Base-by-base conservation (phyloP, 805 yeast genomes). In the Ogataea henricii region DNA sequence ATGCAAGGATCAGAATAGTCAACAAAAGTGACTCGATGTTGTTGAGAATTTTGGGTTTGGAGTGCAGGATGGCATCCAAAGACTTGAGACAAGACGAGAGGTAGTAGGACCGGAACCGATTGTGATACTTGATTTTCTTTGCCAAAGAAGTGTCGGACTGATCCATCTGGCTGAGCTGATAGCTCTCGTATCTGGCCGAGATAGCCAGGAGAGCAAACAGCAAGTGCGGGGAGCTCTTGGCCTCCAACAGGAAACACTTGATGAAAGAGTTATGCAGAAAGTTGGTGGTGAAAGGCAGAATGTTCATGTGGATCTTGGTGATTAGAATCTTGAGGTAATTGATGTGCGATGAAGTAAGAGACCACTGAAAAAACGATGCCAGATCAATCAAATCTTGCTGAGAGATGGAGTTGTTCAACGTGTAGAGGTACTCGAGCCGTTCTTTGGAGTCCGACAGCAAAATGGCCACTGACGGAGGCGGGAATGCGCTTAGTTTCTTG, bases 141-240 rank as follows among this genome's bases (percentile, higher is more conserved):
- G 41, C 30, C 16, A 45, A 14, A 10, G 47, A 25, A 12, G 43
- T 48, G n/a, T 56, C 55, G 30, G 48, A 43, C 13, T 52, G 52
- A 6, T 49, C 35, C 16, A 51, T 47, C 36, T 59, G 60, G 34
- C 53, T 53, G 18, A 63, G 55, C 46, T 67, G 67, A 43, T 64
- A 65, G 33, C 62, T 58, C 51, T 68, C 70, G 16, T 78, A 73
- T 34, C 82, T 73, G 0, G 92, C 91, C 2, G 92, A 87, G 36
- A 82, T 84, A 0, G 92, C 88, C 38, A 87, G 60, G 3, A 85
- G 74, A 0, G 91, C 89, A 45, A 87, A 85, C 34, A 87, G 65
- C 10, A 87, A 59, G 59, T 82, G 86, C 0, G 87, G 75, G 47
- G 86, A 86, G 30, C 73, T 71, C 42, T 64, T 66, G 1, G 71